phyloP scores from a whole-genome alignment of 495 filamentous ascomycete species.

The Neurospora sp. region DNA sequence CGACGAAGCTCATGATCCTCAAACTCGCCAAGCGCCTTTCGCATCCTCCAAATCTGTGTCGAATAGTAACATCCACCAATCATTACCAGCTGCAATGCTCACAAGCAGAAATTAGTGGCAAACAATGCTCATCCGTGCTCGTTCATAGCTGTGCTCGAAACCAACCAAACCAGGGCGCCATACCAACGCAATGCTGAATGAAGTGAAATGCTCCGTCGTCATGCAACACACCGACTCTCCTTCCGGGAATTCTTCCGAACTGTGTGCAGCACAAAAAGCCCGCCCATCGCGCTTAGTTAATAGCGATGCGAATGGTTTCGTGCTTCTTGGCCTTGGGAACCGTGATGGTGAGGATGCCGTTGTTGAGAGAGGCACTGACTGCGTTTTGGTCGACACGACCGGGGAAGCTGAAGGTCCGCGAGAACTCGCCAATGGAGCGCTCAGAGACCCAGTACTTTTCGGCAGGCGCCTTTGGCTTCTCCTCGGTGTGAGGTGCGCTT shows the following conservation, averaged over 20 bases:
- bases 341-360: slow-evolving; percentile 52
- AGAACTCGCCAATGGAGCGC: slow-evolving; percentile 71
- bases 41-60: not conserved
- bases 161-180: not conserved
- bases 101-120: not conserved
- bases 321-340: slow-evolving; percentile 64
- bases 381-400: slow-evolving; percentile 61
- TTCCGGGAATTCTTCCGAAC: not conserved
- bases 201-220: not conserved
- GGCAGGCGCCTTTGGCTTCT: slow-evolving; percentile 24
- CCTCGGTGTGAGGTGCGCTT: not conserved
- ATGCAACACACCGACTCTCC: not conserved
- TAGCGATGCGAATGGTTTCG: slow-evolving; percentile 11
- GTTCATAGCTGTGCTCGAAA: not conserved
- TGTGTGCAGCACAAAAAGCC: not conserved
- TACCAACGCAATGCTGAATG: not conserved
- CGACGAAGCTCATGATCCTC: not conserved
- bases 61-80: not conserved
- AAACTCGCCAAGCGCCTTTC: not conserved
- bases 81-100: not conserved
- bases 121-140: not conserved
- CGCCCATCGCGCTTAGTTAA: slow-evolving; percentile 2
- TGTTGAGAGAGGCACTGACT: slow-evolving; percentile 55
- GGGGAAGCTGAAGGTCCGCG: slow-evolving; percentile 70
- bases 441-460: slow-evolving; percentile 72